These are phyloP conservation scores for Rhinocladiella similis DNA, from an alignment of 2,329 filamentous ascomycete species.

Conservation along the genomic window DNA sequence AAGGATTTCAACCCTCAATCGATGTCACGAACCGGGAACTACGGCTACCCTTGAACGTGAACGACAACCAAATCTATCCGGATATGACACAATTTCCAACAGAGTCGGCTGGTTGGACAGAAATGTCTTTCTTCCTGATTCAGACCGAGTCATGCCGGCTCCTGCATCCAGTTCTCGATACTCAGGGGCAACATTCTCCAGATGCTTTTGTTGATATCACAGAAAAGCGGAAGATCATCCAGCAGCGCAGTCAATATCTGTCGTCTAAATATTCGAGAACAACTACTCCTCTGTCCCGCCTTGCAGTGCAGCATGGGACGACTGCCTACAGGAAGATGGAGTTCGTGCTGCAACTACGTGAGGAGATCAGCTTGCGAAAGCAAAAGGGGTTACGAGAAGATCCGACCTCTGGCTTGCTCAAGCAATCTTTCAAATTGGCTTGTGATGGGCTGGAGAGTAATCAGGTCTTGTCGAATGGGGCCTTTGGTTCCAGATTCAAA, in stretches of 20 bases:
- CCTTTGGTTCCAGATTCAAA: neutral
- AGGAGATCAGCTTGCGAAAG: slow-evolving; percentile 12
- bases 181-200: neutral
- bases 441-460: slow-evolving; percentile 4
- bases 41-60: slow-evolving; percentile 46
- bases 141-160: slow-evolving; percentile 1
- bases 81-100: slow-evolving; percentile 9
- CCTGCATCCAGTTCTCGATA: slow-evolving; percentile 1
- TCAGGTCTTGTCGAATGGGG: slow-evolving; percentile 1
- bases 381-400: slow-evolving; percentile 2
- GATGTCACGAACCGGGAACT: slow-evolving; percentile 5
- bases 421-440: slow-evolving; percentile 3
- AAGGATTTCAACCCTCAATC: slow-evolving; percentile 39
- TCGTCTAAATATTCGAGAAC: neutral
- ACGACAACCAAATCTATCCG: slow-evolving; percentile 60
- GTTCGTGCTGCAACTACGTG: slow-evolving; percentile 13
- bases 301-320: slow-evolving; percentile 1
- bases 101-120: slow-evolving; percentile 10
- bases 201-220: neutral
- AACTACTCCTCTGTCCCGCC: neutral
- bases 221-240: slow-evolving; percentile 4
- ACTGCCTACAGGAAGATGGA: slow-evolving; percentile 4
- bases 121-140: slow-evolving; percentile 13
- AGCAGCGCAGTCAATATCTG: slow-evolving; percentile 5
- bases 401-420: slow-evolving; percentile 6